Conservation (phyloP, 176 grass and related monocot genomes). For the Pontederia paniculata region DNA sequence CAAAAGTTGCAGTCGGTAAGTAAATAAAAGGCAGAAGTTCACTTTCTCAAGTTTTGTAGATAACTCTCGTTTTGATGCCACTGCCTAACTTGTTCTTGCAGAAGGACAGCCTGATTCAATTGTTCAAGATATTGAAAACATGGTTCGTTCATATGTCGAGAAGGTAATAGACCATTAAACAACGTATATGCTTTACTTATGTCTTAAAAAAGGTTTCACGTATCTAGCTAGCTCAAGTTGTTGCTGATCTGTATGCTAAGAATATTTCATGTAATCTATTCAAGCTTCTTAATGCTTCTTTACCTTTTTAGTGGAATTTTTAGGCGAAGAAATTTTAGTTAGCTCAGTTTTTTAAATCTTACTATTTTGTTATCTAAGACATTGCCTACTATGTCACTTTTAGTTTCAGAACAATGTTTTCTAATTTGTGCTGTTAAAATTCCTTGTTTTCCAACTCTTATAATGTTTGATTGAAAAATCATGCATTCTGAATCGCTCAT, state of each 20-base stretch:
- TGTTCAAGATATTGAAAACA: conserved; percentile 98
- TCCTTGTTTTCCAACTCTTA: too few species aligned
- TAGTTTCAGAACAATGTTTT: neutral
- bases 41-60: conserved; percentile 8
- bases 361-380: too few species aligned
- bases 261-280: conserved; percentile 4
- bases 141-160: conserved; percentile 94
- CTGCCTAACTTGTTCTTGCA: conserved; percentile 25
- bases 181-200: neutral
- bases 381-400: too few species aligned
- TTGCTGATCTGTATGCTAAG: neutral
- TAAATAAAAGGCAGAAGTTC: conserved; percentile 10
- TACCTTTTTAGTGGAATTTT: too few species aligned
- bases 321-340: too few species aligned
- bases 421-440: too few species aligned
- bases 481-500: too few species aligned
- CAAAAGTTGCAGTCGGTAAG: conserved; percentile 97
- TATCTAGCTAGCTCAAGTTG: too few species aligned
- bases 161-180: conserved; percentile 41
- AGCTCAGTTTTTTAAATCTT: too few species aligned
- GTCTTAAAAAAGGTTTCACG: too few species aligned
- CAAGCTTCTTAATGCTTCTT: conserved; percentile 10
- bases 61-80: conserved; percentile 4
- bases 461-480: too few species aligned
- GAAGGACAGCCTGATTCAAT: conserved; percentile 94